Conservation (phyloP, 2,329 filamentous ascomycete species). For the Domatiomyces globalis region DNA sequence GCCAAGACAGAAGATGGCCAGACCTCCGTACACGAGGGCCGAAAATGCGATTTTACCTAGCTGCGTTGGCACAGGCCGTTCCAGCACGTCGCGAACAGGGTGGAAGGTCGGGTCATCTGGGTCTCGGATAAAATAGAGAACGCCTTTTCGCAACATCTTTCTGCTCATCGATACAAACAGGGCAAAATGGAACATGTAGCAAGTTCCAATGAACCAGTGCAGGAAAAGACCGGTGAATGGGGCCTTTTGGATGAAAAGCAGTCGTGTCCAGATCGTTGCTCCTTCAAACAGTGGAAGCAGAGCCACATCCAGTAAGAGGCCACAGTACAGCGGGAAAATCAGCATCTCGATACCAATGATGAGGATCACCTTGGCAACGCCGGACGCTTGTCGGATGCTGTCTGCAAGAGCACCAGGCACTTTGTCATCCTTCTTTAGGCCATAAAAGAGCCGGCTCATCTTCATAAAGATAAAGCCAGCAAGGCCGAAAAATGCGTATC, state of each 20-base stretch:
- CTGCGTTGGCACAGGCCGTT: slow-evolving; percentile 82
- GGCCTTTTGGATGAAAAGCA: slow-evolving; percentile 62
- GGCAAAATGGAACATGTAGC: slow-evolving; percentile 99
- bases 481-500: slow-evolving; percentile 64
- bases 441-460: slow-evolving; percentile 54
- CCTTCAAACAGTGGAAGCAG: slow-evolving; percentile 77
- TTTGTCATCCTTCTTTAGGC: slow-evolving; percentile 38
- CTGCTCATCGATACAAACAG: slow-evolving; percentile 98
- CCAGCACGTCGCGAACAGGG: slow-evolving; percentile 88
- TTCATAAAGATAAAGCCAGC: slow-evolving; percentile 67
- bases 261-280: slow-evolving; percentile 60
- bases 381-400: slow-evolving; percentile 77
- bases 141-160: slow-evolving; percentile 89
- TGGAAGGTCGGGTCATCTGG: slow-evolving; percentile 98
- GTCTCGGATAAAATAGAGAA: slow-evolving; percentile 94
- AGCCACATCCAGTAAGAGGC: slow-evolving; percentile 74
- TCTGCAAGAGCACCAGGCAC: slow-evolving; percentile 68
- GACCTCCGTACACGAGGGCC: slow-evolving; percentile 81
- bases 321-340: slow-evolving; percentile 89
- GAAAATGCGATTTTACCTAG: slow-evolving; percentile 93
- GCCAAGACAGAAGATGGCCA: slow-evolving; percentile 85
- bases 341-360: slow-evolving; percentile 99
- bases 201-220: slow-evolving; percentile 97
- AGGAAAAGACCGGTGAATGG: slow-evolving; percentile 88
- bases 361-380: slow-evolving; percentile 91